Evolutionary conservation across 148 eudicot genomes (phyloP).

Genomic region (Euryodendron excelsum): DNA sequence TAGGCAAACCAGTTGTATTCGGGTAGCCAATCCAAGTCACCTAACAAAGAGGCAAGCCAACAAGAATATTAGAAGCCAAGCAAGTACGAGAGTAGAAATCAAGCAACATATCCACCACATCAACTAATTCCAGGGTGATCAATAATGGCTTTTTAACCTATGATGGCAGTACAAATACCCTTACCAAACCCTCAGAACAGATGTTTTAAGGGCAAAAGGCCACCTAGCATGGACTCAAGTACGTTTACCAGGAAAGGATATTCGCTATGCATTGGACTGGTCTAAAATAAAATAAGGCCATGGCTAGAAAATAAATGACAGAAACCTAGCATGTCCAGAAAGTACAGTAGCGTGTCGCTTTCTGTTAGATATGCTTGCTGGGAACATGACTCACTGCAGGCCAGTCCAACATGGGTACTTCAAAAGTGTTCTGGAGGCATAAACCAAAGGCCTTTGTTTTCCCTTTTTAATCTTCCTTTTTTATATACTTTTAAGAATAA

Average conservation of each 20-base stretch:
- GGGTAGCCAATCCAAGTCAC: slow-evolving; percentile 99
- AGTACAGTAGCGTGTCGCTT: no score
- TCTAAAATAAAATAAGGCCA: no score
- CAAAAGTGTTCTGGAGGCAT: no score
- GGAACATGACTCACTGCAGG: no score
- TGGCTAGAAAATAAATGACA: no score
- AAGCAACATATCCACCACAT: background rate
- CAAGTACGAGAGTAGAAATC: background rate
- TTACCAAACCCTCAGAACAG: background rate
- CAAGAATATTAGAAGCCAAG: slow-evolving; percentile 18
- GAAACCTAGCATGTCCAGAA: no score
- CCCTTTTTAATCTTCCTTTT: no score
- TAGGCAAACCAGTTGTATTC: slow-evolving; percentile 95
- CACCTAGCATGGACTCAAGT: background rate
- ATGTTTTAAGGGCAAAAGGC: background rate
- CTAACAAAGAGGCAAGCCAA: slow-evolving; percentile 38
- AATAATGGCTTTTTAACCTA: background rate
- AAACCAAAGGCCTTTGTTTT: no score
- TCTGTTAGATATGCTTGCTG: no score
- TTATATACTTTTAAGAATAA: no score
- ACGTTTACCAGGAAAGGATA: background rate
- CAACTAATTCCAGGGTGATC: background rate
- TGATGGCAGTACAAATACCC: background rate
- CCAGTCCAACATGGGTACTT: no score
- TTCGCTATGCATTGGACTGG: background rate